Percentiles rank a stretch among this genome's conserved stretches.
Evolutionary conservation across 1,284 basidiomycete genomes (phyloP).

Genomic region (Irpex lacteus): DNA sequence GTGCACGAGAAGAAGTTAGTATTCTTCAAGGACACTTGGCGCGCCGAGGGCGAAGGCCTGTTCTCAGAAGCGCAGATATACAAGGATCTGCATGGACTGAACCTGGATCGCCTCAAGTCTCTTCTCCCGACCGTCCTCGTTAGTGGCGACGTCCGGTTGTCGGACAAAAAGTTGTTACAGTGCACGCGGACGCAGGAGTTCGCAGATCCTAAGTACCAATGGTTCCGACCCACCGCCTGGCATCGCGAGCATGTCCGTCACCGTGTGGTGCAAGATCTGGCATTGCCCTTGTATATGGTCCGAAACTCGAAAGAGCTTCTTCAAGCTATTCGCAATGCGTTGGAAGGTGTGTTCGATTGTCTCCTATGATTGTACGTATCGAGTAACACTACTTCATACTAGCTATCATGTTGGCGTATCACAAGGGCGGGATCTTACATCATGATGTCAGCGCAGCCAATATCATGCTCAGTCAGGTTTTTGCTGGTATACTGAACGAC

Average conservation of each 20-base stretch:
- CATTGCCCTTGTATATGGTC: background rate
- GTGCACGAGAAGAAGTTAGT: background rate
- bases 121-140: background rate
- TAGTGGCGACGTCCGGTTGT: background rate
- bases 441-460: conserved; percentile 1
- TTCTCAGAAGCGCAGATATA: conserved; percentile 2
- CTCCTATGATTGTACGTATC: background rate
- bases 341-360: background rate
- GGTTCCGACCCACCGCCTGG: background rate
- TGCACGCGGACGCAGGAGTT: background rate
- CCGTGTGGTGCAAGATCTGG: background rate
- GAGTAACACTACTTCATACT: background rate
- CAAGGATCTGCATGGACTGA: background rate
- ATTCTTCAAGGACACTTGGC: conserved; percentile 5
- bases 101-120: background rate
- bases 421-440: background rate
- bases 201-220: background rate
- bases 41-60: background rate
- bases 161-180: background rate
- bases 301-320: conserved; percentile 1
- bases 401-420: background rate
- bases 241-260: background rate
- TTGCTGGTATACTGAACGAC: background rate
- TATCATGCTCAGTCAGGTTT: background rate
- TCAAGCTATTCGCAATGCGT: background rate